These are phyloP conservation scores for Sporothrix pseudoabietina DNA, from an alignment of 2,329 filamentous ascomycete species.

Conservation along the genomic window DNA sequence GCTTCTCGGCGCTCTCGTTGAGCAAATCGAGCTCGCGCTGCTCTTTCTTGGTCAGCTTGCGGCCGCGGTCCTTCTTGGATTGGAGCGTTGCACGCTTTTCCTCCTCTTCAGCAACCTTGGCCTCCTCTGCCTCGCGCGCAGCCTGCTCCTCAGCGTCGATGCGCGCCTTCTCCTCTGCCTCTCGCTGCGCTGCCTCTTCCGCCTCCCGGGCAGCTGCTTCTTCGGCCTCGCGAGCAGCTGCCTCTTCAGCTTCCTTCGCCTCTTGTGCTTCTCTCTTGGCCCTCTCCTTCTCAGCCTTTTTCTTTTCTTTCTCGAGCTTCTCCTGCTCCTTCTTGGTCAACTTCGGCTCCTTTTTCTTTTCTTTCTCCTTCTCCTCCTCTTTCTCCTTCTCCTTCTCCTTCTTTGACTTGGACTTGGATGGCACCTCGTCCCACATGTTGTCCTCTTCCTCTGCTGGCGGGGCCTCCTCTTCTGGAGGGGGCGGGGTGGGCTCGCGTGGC, in stretches of 20 bases:
- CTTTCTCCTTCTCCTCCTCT: constrained; percentile 38
- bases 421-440: constrained; percentile 43
- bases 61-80: constrained; percentile 38
- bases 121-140: constrained; percentile 42
- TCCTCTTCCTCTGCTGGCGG: constrained; percentile 45
- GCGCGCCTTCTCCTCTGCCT: constrained; percentile 44
- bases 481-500: constrained; percentile 52
- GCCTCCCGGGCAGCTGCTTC: constrained; percentile 44
- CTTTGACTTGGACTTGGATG: constrained; percentile 47
- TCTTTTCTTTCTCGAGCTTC: constrained; percentile 51
- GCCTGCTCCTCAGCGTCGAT: constrained; percentile 37
- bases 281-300: constrained; percentile 48
- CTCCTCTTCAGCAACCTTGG: constrained; percentile 45
- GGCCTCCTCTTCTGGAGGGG: constrained; percentile 50
- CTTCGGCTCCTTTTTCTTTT: constrained; percentile 48
- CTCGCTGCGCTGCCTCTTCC: constrained; percentile 45
- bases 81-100: constrained; percentile 41
- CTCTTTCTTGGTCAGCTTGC: constrained; percentile 39
- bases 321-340: constrained; percentile 55
- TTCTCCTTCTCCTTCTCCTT: constrained; percentile 45
- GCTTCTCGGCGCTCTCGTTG: constrained; percentile 40
- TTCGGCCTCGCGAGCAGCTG: constrained; percentile 36
- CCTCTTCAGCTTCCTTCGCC: constrained; percentile 39
- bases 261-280: constrained; percentile 46
- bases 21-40: constrained; percentile 43